Evolutionary conservation across 2,329 filamentous ascomycete species (phyloP).

Genomic region (Penicillium sp.): DNA sequence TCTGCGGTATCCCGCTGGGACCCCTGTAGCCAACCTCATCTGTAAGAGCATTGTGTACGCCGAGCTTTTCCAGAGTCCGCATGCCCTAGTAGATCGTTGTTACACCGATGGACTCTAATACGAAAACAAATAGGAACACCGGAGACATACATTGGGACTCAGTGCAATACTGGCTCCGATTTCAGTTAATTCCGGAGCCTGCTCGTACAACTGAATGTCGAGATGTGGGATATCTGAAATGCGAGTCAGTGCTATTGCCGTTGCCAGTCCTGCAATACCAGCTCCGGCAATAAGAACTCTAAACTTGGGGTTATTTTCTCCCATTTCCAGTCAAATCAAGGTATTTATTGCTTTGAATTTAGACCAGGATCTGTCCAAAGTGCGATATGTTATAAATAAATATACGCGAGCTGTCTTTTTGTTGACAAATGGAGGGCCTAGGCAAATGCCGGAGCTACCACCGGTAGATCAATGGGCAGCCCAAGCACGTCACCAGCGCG

Average conservation of each 20-base stretch:
- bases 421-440: constrained; percentile 7
- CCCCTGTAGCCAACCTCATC: constrained; percentile 39
- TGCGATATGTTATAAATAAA: no score
- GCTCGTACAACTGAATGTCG: constrained; percentile 50
- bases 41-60: constrained; percentile 45
- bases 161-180: constrained; percentile 14
- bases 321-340: constrained; percentile 18
- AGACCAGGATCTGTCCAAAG: no score
- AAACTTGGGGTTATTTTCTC: constrained; percentile 19
- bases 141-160: constrained; percentile 44
- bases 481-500: constrained; percentile 17
- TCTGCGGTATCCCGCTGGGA: constrained; percentile 44
- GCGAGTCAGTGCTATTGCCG: constrained; percentile 44
- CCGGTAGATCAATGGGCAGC: neutral
- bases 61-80: constrained; percentile 49
- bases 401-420: neutral
- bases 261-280: constrained; percentile 49
- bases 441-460: neutral
- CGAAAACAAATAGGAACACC: neutral
- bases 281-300: constrained; percentile 48
- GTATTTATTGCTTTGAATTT: neutral
- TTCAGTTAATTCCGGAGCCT: constrained; percentile 32
- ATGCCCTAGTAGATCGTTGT: constrained; percentile 30
- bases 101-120: neutral
- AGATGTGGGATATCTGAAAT: constrained; percentile 26